Evolutionary conservation across 768 basidiomycete species (phyloP).

Genomic region (Flagelloscypha sp.): DNA sequence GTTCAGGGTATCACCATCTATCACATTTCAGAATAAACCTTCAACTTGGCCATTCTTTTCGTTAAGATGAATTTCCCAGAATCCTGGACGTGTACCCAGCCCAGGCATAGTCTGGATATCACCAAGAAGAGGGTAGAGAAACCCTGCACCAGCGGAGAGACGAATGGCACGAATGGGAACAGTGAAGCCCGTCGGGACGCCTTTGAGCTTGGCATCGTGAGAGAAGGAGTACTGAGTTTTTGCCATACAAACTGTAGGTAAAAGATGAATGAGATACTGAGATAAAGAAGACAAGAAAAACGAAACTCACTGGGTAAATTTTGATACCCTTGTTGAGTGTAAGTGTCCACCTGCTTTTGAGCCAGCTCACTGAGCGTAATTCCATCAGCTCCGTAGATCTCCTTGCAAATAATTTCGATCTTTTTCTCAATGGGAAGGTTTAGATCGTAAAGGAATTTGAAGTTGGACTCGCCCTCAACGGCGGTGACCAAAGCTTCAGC

Average conservation of each 20-base stretch:
- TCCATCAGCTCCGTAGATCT: slow-evolving; percentile 92
- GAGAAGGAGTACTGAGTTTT: slow-evolving; percentile 99
- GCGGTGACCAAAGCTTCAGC: slow-evolving; percentile 87
- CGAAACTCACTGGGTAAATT: slow-evolving; percentile 61
- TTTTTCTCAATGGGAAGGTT: slow-evolving; percentile 79
- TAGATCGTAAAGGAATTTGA: slow-evolving; percentile 91
- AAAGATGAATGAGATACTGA: slow-evolving; percentile 7
- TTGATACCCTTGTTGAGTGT: slow-evolving; percentile 83
- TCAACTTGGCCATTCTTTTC: slow-evolving; percentile 72
- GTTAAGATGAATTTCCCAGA: slow-evolving; percentile 87
- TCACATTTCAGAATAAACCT: slow-evolving; percentile 69
- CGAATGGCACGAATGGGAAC: slow-evolving; percentile 85
- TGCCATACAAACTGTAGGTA: slow-evolving; percentile 78
- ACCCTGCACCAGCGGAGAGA: slow-evolving; percentile 88
- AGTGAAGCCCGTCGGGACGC: slow-evolving; percentile 84
- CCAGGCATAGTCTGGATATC: slow-evolving; percentile 99
- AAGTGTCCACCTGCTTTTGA: slow-evolving; percentile 78
- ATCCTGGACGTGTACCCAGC: slow-evolving; percentile 84
- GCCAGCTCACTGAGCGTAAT: slow-evolving; percentile 83
- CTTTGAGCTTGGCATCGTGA: slow-evolving; percentile 86
- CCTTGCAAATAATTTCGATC: slow-evolving; percentile 78
- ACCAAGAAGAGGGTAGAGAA: slow-evolving; percentile 91
- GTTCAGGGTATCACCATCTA: no score
- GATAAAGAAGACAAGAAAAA: slow-evolving; percentile 4
- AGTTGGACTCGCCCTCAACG: slow-evolving; percentile 75